Percentiles rank a stretch among this genome's conserved stretches.
phyloP scores from a whole-genome alignment of 495 filamentous ascomycete genomes.

The Talaromyces stipitatus region DNA sequence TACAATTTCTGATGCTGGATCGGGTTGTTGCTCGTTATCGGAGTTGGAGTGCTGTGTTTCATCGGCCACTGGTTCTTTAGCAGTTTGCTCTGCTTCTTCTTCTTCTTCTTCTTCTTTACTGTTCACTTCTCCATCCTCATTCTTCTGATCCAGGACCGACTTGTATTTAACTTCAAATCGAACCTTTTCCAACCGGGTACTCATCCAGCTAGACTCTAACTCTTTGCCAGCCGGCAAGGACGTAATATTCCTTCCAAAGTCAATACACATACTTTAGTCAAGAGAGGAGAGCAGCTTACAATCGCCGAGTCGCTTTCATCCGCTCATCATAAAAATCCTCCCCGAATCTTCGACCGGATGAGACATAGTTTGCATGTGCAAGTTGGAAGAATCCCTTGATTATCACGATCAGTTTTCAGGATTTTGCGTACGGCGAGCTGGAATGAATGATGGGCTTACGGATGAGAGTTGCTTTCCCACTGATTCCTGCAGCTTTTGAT shows the following conservation, averaged over 20 bases:
- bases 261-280: background rate
- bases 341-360: slow-evolving; percentile 55
- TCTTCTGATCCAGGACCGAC: background rate
- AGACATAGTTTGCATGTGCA: slow-evolving; percentile 65
- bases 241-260: slow-evolving; percentile 1
- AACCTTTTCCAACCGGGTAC: background rate
- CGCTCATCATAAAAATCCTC: slow-evolving; percentile 63
- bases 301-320: slow-evolving; percentile 54
- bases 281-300: slow-evolving; percentile 21
- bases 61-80: background rate
- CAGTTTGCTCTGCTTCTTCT: background rate
- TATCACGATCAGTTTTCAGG: background rate
- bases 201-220: too few species aligned
- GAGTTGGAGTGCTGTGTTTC: too few species aligned
- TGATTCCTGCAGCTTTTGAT: slow-evolving; percentile 51
- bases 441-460: slow-evolving; percentile 25
- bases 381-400: slow-evolving; percentile 46
- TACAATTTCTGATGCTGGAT: background rate
- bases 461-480: slow-evolving; percentile 49
- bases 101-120: background rate
- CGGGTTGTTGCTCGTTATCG: background rate
- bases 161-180: background rate
- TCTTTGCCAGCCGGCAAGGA: background rate
- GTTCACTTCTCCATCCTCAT: background rate
- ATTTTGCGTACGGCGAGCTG: background rate